Evolutionary conservation across 75 land plant species (phyloP), one percentile per base, ranked within the genome.

Genomic region (Cunninghamia lanceolata): DNA sequence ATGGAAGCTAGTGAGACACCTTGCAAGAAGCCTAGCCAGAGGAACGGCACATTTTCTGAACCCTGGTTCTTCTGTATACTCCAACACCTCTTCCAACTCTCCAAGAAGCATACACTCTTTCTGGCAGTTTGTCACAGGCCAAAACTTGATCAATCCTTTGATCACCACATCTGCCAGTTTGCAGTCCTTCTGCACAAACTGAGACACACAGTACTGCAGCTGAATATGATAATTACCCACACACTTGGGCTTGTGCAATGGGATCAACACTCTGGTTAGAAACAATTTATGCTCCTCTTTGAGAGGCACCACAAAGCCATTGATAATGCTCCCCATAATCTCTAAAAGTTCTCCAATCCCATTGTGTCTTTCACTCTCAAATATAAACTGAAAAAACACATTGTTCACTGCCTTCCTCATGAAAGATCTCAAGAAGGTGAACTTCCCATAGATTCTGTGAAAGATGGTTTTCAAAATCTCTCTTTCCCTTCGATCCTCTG

Each of bases 271-370:
- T 68, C 90, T 89, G 52, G 40, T 87, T 79, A 94, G 81, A 87
- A 93, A 93, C 46, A 71, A 50, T 78, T 90, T 92, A 85, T 93
- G 93, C 75, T 93, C 94, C 50, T 91, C 93, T 84, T 93, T 94
- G 71, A 94, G 89, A 32, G 95, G 95, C 77, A 94, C 85, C 0
- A 89, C 82, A 43, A 94, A 94, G 1, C 95, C 95, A 80, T 91
- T 93, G 79, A 94, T 91, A 43, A 94, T 94, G 81, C 92, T 94
- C 38, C 95, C 95, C 90, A 91, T 91, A 2, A 94, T 90, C 90
- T 94, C 95, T 75, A 94, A 87, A 78, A 94, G 47, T 59, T 94
- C 95, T 2, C 82, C 92, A 17, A 94, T 88, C 25, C 95, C 95
- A 83, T 87, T 84, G 74, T 93, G 95, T 82, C 85, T 85, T 71